These are phyloP conservation scores for Emericellopsis terricola DNA, from an alignment of 495 filamentous ascomycete genomes.

Conservation along the genomic window DNA sequence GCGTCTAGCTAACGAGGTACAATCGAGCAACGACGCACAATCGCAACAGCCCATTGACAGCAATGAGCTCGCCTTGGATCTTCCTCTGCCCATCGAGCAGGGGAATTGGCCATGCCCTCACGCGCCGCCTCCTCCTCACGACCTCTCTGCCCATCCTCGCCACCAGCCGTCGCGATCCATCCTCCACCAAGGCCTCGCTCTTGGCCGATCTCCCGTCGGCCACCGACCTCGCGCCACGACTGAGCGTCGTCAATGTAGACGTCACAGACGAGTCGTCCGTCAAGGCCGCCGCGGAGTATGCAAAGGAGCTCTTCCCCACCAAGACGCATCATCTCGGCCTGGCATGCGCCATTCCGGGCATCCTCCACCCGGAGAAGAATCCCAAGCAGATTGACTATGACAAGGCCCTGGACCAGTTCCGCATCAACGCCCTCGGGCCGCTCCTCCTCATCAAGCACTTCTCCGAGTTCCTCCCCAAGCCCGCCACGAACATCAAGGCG, in stretches of 20 bases:
- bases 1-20: too few species aligned
- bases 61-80: slow-evolving; percentile 2
- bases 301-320: slow-evolving; percentile 27
- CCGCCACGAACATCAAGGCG: slow-evolving; percentile 11
- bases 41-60: too few species aligned
- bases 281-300: slow-evolving; percentile 17
- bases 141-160: slow-evolving; percentile 54
- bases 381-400: slow-evolving; percentile 40
- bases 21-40: too few species aligned
- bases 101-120: slow-evolving; percentile 30
- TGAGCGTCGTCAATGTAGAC: slow-evolving; percentile 12
- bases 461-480: slow-evolving; percentile 40
- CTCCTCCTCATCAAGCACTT: slow-evolving; percentile 64
- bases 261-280: slow-evolving; percentile 31
- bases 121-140: slow-evolving; percentile 43
- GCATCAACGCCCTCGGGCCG: slow-evolving; percentile 54
- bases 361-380: slow-evolving; percentile 53
- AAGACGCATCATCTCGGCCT: slow-evolving; percentile 40
- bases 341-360: slow-evolving; percentile 50
- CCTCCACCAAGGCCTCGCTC: slow-evolving; percentile 30
- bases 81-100: slow-evolving; percentile 3
- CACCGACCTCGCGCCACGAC: slow-evolving; percentile 13
- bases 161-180: slow-evolving; percentile 39
- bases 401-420: slow-evolving; percentile 39
- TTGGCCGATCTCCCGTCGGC: slow-evolving; percentile 33